Percentiles rank a stretch among this genome's conserved stretches.
Conservation (phyloP, 2,329 filamentous ascomycete genomes). For the Blastomyces silverae region DNA sequence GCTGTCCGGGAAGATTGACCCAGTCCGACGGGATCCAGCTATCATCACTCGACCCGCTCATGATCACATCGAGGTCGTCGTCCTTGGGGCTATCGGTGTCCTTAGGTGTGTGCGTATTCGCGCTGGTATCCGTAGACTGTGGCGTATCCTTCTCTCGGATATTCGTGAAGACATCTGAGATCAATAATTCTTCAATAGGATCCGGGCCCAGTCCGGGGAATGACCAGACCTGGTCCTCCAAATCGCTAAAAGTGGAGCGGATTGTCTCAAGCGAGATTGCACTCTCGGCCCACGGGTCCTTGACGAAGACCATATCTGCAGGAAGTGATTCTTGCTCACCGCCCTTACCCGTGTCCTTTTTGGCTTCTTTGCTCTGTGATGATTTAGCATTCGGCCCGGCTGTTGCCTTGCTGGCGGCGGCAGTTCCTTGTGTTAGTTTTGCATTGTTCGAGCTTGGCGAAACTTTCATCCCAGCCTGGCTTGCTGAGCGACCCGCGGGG, state of each 20-base stretch:
- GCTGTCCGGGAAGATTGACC: conserved; percentile 28
- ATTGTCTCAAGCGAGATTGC: conserved; percentile 35
- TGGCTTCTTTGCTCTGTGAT: conserved; percentile 25
- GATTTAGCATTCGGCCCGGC: conserved; percentile 24
- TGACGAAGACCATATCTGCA: conserved; percentile 18
- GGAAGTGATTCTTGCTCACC: conserved; percentile 19
- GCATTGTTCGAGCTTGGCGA: conserved; percentile 34
- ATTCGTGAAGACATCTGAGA: conserved; percentile 32
- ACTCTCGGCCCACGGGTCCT: conserved; percentile 36
- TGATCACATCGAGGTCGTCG: conserved; percentile 30
- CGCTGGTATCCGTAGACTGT: conserved; percentile 33
- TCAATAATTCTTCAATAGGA: conserved; percentile 36
- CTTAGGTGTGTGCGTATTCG: conserved; percentile 35
- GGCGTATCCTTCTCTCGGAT: conserved; percentile 33
- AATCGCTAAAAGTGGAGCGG: conserved; percentile 34
- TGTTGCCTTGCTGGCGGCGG: conserved; percentile 24
- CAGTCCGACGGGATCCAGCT: conserved; percentile 33
- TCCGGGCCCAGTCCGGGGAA: conserved; percentile 30
- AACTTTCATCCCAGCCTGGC: conserved; percentile 31
- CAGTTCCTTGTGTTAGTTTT: conserved; percentile 29
- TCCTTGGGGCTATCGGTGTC: conserved; percentile 32
- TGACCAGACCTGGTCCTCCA: conserved; percentile 25
- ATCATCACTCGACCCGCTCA: conserved; percentile 25
- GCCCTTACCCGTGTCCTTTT: conserved; percentile 26
- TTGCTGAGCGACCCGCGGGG: conserved; percentile 32